Conservation (phyloP, 345 rosid genomes). For the Eucalyptus camaldulensis region DNA sequence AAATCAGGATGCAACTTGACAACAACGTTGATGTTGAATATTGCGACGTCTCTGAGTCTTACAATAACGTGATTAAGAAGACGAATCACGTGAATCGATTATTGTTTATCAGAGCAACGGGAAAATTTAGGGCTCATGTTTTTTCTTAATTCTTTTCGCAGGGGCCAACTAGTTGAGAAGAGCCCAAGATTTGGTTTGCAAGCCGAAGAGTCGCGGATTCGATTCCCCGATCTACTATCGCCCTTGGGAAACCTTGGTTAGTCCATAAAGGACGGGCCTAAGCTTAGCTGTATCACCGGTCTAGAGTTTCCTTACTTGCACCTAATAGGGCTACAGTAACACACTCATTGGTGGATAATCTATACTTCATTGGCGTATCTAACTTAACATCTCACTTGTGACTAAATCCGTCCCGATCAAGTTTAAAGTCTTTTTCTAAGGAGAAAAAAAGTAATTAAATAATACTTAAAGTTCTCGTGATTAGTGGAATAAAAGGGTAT, state of each 20-base stretch:
- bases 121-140: neutral
- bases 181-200: neutral
- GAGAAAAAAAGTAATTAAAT: neutral
- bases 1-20: neutral
- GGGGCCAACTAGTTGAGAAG: neutral
- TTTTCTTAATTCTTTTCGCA: neutral
- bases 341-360: neutral
- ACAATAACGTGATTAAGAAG: neutral
- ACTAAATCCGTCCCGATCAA: neutral
- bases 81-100: neutral
- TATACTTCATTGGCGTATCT: neutral
- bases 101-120: accelerated
- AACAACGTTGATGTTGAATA: neutral
- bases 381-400: neutral
- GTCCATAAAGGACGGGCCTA: neutral
- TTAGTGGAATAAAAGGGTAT: neutral
- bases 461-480: neutral
- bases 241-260: neutral
- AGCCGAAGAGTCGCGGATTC: neutral
- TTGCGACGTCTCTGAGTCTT: neutral
- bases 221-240: neutral
- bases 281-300: neutral
- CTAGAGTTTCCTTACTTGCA: neutral
- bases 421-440: neutral
- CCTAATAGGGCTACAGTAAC: neutral